Conservation (phyloP, 495 filamentous ascomycete genomes). For the Xylaria bambusicola region DNA sequence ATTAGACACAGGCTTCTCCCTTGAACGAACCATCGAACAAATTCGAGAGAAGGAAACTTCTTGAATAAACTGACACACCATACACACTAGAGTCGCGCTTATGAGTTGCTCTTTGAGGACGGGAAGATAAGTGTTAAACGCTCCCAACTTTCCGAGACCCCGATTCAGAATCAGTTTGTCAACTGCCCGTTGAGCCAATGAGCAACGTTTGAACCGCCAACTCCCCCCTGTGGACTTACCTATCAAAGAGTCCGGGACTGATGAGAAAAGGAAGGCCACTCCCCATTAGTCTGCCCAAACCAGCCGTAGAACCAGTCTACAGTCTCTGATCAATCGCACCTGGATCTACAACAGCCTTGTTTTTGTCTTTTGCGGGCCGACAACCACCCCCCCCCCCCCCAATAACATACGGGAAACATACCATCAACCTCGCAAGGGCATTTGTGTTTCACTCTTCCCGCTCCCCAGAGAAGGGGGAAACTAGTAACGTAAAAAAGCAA, state of each 20-base stretch:
- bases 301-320: conserved; percentile 29
- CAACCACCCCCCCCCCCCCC: background rate
- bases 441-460: conserved; percentile 30
- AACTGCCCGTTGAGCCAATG: conserved; percentile 32
- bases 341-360: conserved; percentile 19
- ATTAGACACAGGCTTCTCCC: background rate
- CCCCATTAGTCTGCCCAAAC: conserved; percentile 33
- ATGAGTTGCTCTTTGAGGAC: conserved; percentile 19
- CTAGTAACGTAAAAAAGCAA: conserved; percentile 18
- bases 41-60: conserved; percentile 16
- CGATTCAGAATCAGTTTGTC: conserved; percentile 40
- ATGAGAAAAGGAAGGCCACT: conserved; percentile 34
- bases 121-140: conserved; percentile 29
- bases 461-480: conserved; percentile 10
- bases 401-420: background rate
- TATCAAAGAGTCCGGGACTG: conserved; percentile 33
- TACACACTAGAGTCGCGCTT: conserved; percentile 1
- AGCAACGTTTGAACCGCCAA: conserved; percentile 20
- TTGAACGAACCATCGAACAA: background rate
- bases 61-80: conserved; percentile 11
- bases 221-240: conserved; percentile 29
- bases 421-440: conserved; percentile 16
- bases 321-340: conserved; percentile 23
- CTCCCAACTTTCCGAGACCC: conserved; percentile 37
- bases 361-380: conserved; percentile 16